phyloP scores from a whole-genome alignment of 2,329 filamentous ascomycete species.

The Ceratocystiopsis brevicomis region DNA sequence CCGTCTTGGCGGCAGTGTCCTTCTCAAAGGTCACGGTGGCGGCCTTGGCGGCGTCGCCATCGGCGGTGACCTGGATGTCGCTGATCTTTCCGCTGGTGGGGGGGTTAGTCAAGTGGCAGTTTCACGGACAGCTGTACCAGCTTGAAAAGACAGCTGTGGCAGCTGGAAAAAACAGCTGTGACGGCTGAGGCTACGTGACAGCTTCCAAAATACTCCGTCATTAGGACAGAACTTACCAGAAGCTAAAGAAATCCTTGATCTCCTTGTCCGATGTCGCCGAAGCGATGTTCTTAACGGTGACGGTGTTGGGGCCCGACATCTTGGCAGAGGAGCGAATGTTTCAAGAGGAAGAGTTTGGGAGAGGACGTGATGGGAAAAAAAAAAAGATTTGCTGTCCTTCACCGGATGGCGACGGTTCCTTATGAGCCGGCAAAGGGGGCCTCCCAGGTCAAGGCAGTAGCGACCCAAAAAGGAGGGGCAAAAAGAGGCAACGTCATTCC shows the following conservation, averaged over 20 bases:
- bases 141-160: too few species aligned
- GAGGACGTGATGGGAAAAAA: too few species aligned
- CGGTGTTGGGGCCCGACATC: constrained; percentile 9
- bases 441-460: too few species aligned
- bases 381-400: too few species aligned
- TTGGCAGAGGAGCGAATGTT: background rate
- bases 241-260: constrained; percentile 93
- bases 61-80: constrained; percentile 54
- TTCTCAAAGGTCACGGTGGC: constrained; percentile 96
- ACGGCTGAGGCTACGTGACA: too few species aligned
- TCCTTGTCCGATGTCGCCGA: constrained; percentile 69
- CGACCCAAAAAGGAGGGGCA: too few species aligned
- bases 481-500: too few species aligned
- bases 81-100: constrained; percentile 68
- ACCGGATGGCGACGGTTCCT: too few species aligned
- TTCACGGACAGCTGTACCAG: too few species aligned
- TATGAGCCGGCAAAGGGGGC: background rate
- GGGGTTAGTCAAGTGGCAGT: background rate
- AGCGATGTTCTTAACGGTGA: constrained; percentile 74
- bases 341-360: background rate
- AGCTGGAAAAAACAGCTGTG: too few species aligned
- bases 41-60: constrained; percentile 50
- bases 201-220: too few species aligned
- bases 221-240: constrained; percentile 48
- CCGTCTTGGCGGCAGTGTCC: constrained; percentile 89